Conservation (phyloP, 176 grass and related monocot genomes). For the Ananas comosus region DNA sequence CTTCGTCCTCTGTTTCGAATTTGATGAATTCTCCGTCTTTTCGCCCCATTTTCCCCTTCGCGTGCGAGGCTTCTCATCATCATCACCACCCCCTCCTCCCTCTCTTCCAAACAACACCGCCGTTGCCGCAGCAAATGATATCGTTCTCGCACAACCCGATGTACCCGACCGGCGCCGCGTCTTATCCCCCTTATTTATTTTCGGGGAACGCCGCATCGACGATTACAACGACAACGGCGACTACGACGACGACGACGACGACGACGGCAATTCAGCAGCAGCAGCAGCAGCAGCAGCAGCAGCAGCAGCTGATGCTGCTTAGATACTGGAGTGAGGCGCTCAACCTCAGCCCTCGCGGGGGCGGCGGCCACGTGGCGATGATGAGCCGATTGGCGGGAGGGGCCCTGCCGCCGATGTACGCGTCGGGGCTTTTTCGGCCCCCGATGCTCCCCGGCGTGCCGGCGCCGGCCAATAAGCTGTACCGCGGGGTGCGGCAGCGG, state of each 20-base stretch:
- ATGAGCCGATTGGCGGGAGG: background rate
- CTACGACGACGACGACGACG: too few relatives aligned
- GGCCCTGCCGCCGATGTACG: slow-evolving; percentile 34
- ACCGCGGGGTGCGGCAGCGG: slow-evolving; percentile 85
- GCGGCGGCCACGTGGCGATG: slow-evolving; percentile 13
- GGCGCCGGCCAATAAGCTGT: slow-evolving; percentile 48
- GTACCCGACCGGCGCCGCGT: slow-evolving; percentile 21
- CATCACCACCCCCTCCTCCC: background rate
- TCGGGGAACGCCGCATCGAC: background rate
- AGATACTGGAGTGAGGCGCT: slow-evolving; percentile 64
- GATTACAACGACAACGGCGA: too few relatives aligned
- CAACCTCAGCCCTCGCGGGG: slow-evolving; percentile 59
- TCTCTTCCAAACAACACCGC: slow-evolving; percentile 13
- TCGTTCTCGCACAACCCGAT: slow-evolving; percentile 34
- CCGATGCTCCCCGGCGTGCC: background rate
- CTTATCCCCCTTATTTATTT: slow-evolving; percentile 37
- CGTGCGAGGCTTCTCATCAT: slow-evolving; percentile 26
- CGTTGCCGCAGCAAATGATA: slow-evolving; percentile 46
- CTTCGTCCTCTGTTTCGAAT: slow-evolving; percentile 46
- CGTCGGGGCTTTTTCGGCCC: slow-evolving; percentile 37
- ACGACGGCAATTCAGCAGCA: too few relatives aligned
- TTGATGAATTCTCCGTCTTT: slow-evolving; percentile 23
- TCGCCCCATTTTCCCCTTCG: slow-evolving; percentile 60
- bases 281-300: slow-evolving; percentile 16
- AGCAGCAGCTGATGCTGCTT: slow-evolving; percentile 40